phyloP scores from a whole-genome alignment of 2,329 filamentous ascomycete genomes.

The Fusarium hainanense region DNA sequence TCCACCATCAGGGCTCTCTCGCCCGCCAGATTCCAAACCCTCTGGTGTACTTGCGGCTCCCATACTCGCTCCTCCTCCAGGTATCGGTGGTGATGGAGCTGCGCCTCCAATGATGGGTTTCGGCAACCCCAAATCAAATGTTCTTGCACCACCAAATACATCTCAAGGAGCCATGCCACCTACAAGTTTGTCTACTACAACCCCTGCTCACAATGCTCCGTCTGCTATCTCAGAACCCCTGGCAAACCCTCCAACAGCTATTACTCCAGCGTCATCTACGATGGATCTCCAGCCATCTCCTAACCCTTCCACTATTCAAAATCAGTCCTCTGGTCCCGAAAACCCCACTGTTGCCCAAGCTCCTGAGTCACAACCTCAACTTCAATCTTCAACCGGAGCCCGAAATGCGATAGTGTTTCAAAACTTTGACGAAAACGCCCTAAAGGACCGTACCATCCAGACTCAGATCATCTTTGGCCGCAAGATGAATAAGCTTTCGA shows the following conservation, averaged over 20 bases:
- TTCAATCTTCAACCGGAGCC: slow-evolving; percentile 56
- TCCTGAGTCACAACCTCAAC: slow-evolving; percentile 39
- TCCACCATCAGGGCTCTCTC: slow-evolving; percentile 40
- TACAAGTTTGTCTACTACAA: slow-evolving; percentile 17
- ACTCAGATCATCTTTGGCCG: slow-evolving; percentile 69
- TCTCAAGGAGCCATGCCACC: slow-evolving; percentile 46
- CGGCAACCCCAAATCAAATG: slow-evolving; percentile 54
- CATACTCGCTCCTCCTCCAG: slow-evolving; percentile 52
- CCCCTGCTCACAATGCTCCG: slow-evolving; percentile 35
- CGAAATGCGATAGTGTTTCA: slow-evolving; percentile 69
- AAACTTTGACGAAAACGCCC: slow-evolving; percentile 67
- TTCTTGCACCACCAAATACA: slow-evolving; percentile 59
- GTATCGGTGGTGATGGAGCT: slow-evolving; percentile 43
- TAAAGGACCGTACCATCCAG: slow-evolving; percentile 67
- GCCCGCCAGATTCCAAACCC: slow-evolving; percentile 44
- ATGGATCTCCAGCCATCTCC: slow-evolving; percentile 17
- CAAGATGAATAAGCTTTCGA: slow-evolving; percentile 67
- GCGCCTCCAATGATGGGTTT: slow-evolving; percentile 45
- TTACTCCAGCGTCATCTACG: slow-evolving; percentile 3
- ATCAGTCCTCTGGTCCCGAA: slow-evolving; percentile 17
- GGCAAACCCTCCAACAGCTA: slow-evolving; percentile 2
- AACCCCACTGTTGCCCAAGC: slow-evolving; percentile 26
- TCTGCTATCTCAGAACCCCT: slow-evolving; percentile 1
- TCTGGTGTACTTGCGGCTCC: slow-evolving; percentile 54
- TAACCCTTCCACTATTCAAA: slow-evolving; percentile 7